Evolutionary conservation across 1,284 basidiomycete species (phyloP).

Genomic region (Cryptococcus jaspeensis): DNA sequence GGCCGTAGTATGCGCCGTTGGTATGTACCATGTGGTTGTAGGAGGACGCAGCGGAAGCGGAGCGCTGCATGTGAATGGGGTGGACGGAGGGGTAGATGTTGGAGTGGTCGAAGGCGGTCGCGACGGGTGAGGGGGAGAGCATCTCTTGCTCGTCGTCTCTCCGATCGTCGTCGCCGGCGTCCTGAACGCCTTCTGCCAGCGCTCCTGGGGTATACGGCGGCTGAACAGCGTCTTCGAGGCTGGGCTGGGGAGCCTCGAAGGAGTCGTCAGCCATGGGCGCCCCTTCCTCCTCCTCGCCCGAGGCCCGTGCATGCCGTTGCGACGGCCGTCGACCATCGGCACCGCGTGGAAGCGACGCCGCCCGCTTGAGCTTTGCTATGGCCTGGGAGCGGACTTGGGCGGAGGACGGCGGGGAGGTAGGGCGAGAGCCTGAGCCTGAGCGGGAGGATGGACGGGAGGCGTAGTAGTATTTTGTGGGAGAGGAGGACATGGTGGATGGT

Average conservation of each 20-base stretch:
- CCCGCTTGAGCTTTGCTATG: conserved; percentile 83
- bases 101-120: conserved; percentile 15
- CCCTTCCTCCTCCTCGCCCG: neutral
- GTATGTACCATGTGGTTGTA: conserved; percentile 23
- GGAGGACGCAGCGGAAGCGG: conserved; percentile 36
- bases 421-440: conserved; percentile 14
- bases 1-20: conserved; percentile 15
- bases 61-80: conserved; percentile 33
- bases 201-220: neutral
- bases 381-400: conserved; percentile 73
- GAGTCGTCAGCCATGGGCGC: neutral
- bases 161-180: neutral
- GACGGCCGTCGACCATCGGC: conserved; percentile 79
- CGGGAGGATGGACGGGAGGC: conserved; percentile 25
- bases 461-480: conserved; percentile 20
- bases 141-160: conserved; percentile 32
- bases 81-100: conserved; percentile 15
- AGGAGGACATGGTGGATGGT: conserved; percentile 19
- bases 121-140: conserved; percentile 34
- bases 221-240: conserved; percentile 2
- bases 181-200: neutral
- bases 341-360: conserved; percentile 81
- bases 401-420: conserved; percentile 18
- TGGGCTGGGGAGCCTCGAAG: too few relatives aligned
- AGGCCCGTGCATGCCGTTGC: conserved; percentile 34